Evolutionary conservation across 768 basidiomycete species (phyloP).

Genomic region (Fibroporia radiculosa): DNA sequence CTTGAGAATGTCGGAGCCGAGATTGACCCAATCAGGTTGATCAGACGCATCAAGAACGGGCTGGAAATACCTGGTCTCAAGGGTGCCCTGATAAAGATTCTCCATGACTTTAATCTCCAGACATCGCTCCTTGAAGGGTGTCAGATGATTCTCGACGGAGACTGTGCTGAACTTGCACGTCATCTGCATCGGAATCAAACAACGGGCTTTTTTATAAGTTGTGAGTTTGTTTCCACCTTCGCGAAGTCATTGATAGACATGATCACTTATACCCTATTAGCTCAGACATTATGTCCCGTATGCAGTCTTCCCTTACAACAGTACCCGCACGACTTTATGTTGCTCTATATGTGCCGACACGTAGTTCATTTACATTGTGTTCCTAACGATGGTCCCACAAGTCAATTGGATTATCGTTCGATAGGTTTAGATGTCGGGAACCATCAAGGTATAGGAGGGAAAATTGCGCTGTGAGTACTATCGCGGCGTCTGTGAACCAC

Average conservation of each 20-base stretch:
- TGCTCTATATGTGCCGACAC: slow-evolving; percentile 85
- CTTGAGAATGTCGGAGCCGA: slow-evolving; percentile 95
- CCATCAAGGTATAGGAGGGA: slow-evolving; percentile 48
- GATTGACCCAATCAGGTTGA: slow-evolving; percentile 90
- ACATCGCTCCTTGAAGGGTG: slow-evolving; percentile 91
- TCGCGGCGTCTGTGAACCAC: background rate
- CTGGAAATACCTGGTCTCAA: slow-evolving; percentile 95
- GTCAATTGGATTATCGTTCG: slow-evolving; percentile 47
- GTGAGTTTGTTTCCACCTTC: slow-evolving; percentile 36
- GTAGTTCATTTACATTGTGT: slow-evolving; percentile 78
- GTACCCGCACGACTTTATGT: slow-evolving; percentile 47
- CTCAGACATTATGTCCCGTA: slow-evolving; percentile 55
- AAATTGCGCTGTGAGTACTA: slow-evolving; percentile 69
- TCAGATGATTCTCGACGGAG: slow-evolving; percentile 77
- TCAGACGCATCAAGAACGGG: slow-evolving; percentile 92
- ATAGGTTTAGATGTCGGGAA: slow-evolving; percentile 35
- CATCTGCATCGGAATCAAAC: slow-evolving; percentile 71
- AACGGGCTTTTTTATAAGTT: slow-evolving; percentile 67
- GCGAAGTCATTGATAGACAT: slow-evolving; percentile 1
- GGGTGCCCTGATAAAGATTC: slow-evolving; percentile 89
- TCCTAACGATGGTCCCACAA: slow-evolving; percentile 56
- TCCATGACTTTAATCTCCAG: slow-evolving; percentile 94
- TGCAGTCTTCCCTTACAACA: slow-evolving; percentile 56
- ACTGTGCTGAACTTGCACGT: slow-evolving; percentile 65
- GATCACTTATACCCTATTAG: slow-evolving; percentile 28